Conservation (phyloP, 1,139 yeast genomes). For the Lodderomyces margitis region DNA sequence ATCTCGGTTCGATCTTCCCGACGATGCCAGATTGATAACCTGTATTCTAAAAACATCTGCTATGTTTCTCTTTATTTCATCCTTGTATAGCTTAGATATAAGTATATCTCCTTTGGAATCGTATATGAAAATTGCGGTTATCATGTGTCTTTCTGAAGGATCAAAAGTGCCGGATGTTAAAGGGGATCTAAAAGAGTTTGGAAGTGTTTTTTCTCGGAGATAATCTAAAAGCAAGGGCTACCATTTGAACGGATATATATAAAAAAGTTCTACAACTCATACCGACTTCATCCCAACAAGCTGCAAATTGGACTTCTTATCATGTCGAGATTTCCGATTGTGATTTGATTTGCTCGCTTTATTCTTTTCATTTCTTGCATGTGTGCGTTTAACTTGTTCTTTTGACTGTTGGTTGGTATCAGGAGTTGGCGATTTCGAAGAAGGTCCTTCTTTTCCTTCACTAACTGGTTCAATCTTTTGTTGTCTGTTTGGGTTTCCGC, state of each 20-base stretch:
- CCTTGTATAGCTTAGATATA: slow-evolving; percentile 70
- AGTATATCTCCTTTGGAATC: slow-evolving; percentile 85
- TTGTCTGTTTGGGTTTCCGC: slow-evolving; percentile 29
- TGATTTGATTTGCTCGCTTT: slow-evolving; percentile 62
- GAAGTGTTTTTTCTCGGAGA: background rate
- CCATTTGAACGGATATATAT: too few species aligned
- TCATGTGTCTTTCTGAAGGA: slow-evolving; percentile 42
- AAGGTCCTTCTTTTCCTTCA: background rate
- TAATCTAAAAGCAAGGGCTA: too few species aligned
- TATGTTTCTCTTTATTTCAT: slow-evolving; percentile 62
- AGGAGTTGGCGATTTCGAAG: slow-evolving; percentile 1
- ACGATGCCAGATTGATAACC: slow-evolving; percentile 56
- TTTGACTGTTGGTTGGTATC: slow-evolving; percentile 6
- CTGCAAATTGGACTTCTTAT: slow-evolving; percentile 58
- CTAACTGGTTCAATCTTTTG: background rate
- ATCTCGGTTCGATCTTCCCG: slow-evolving; percentile 22
- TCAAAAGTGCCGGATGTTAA: background rate
- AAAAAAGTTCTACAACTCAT: too few species aligned
- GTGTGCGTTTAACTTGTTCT: slow-evolving; percentile 15
- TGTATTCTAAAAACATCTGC: slow-evolving; percentile 92
- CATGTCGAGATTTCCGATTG: slow-evolving; percentile 60
- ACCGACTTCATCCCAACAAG: slow-evolving; percentile 37
- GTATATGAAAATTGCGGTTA: slow-evolving; percentile 74
- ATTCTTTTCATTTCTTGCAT: slow-evolving; percentile 51
- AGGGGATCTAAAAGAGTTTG: background rate